Percentiles rank a stretch among this genome's conserved stretches.
Evolutionary conservation across 495 filamentous ascomycete species (phyloP).

Genomic region (Thozetella sp.): DNA sequence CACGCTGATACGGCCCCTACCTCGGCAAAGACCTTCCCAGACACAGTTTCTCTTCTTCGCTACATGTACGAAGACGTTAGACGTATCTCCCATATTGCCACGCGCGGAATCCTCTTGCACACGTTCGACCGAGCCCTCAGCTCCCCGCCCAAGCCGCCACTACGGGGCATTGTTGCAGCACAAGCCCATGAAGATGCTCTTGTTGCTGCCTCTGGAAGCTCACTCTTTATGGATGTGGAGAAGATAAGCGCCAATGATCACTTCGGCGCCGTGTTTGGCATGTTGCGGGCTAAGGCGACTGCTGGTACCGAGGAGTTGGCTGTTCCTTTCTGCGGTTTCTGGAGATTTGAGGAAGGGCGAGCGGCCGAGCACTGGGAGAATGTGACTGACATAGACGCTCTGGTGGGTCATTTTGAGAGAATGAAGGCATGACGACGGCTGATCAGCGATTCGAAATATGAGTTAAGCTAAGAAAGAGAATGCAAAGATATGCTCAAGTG

Average conservation of each 20-base stretch:
- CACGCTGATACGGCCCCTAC: too few relatives aligned
- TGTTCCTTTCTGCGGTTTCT: slow-evolving; percentile 25
- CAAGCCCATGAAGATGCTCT: slow-evolving; percentile 24
- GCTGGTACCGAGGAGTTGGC: slow-evolving; percentile 6
- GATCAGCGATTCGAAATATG: too few relatives aligned
- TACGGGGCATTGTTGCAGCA: slow-evolving; percentile 15
- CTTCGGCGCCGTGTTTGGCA: slow-evolving; percentile 24
- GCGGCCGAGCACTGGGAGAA: slow-evolving; percentile 28
- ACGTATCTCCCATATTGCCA: slow-evolving; percentile 16
- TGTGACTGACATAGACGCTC: slow-evolving; percentile 2
- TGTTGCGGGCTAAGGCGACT: slow-evolving; percentile 7
- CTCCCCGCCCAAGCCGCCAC: slow-evolving; percentile 9
- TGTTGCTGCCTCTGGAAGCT: slow-evolving; percentile 14
- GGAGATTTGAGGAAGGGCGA: slow-evolving; percentile 17
- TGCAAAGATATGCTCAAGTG: too few relatives aligned
- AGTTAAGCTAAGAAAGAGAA: too few relatives aligned
- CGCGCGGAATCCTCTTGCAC: slow-evolving; percentile 19
- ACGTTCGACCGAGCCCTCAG: slow-evolving; percentile 12
- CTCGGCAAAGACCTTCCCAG: not conserved
- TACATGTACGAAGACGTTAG: slow-evolving; percentile 22
- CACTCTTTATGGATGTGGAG: slow-evolving; percentile 24
- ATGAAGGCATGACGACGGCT: too few relatives aligned
- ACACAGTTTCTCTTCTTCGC: slow-evolving; percentile 9
- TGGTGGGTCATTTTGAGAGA: too few relatives aligned
- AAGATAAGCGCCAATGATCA: slow-evolving; percentile 8